These are phyloP conservation scores for Phaeoacremonium minimum DNA, from an alignment of 2,329 filamentous ascomycete species.

Conservation along the genomic window DNA sequence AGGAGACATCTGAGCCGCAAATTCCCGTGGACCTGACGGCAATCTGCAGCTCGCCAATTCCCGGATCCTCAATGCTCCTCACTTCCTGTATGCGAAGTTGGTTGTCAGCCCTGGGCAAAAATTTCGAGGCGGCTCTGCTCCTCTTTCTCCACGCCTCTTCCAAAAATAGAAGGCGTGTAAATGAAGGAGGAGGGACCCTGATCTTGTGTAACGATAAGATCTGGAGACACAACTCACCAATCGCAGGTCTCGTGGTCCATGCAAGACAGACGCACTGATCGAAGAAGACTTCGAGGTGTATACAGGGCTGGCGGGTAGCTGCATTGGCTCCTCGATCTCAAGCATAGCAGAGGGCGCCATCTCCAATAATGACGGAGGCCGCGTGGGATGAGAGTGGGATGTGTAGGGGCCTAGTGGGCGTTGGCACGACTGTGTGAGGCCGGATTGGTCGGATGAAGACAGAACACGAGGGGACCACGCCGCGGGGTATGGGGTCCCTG, in stretches of 20 bases:
- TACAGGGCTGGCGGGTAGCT: conserved; percentile 36
- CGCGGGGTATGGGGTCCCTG: no score
- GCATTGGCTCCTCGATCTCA: conserved; percentile 37
- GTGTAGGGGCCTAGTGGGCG: not conserved
- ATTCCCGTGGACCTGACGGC: conserved; percentile 63
- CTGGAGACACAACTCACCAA: conserved; percentile 36
- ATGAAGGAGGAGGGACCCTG: conserved; percentile 1
- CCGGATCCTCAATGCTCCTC: conserved; percentile 41
- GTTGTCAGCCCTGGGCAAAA: conserved; percentile 8
- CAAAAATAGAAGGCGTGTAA: conserved; percentile 5
- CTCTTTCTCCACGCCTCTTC: not conserved
- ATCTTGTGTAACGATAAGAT: conserved; percentile 24
- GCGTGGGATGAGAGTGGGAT: conserved; percentile 25
- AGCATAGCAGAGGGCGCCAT: conserved; percentile 48
- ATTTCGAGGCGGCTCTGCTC: not conserved
- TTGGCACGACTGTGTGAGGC: not conserved
- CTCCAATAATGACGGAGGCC: conserved; percentile 18
- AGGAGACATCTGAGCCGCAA: conserved; percentile 66
- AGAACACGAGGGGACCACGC: no score
- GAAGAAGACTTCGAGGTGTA: conserved; percentile 33
- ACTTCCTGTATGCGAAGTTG: conserved; percentile 34
- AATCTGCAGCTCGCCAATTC: conserved; percentile 56
- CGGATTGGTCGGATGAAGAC: not conserved
- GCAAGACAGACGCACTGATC: conserved; percentile 51
- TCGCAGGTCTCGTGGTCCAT: conserved; percentile 53